Base-by-base conservation (phyloP, 306 rosid genomes). In the Vigna nakashimae region DNA sequence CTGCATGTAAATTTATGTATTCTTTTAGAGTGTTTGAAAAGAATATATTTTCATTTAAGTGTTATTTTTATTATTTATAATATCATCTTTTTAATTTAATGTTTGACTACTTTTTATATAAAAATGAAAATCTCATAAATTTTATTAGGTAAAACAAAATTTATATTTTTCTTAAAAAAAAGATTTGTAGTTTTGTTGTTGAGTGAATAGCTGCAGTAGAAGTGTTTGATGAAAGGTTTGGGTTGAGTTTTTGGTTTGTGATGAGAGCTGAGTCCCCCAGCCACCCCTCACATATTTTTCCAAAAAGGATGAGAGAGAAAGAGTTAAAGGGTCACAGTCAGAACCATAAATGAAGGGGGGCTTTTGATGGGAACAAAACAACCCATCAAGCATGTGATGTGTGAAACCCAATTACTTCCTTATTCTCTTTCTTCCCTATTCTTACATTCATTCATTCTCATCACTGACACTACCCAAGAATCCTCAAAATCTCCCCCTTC, bases 341-440 rank as follows among this genome's bases (percentile, higher is more conserved):
- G 45, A 28, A 78, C 85, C 82, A 83, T 87, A 79, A 89, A 87
- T 85, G 75, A 71, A 73, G 56, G n/a, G 38, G 43, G 51, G 79
- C 69, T 26, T 65, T 65, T 65, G 82, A 80, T 73, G 77, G 82
- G 15, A 11, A 43, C 50, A 45, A 16, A 76, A 76, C 82, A 18
- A 20, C 53, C 69, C 58, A 65, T 71, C 74, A 40, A 18, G 74
- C 87, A 85, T 77, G 93, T 83, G 87, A 79, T 55, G 2, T 53
- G 59, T 20, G 36, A 65, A 56, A 68, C 82, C 77, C 80, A 82
- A 84, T 63, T 63, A 34, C 22, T 71, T 16, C 53, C 50, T 59
- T 2, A 15, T 7, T 42, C 14, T 55, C 65, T 49, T 34, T 46
- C 32, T 60, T 62, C n/a, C 53, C n/a, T 49, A 2, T 40, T 40